phyloP scores from a whole-genome alignment of 2,329 filamentous ascomycete genomes.

The Talaromyces sp. region DNA sequence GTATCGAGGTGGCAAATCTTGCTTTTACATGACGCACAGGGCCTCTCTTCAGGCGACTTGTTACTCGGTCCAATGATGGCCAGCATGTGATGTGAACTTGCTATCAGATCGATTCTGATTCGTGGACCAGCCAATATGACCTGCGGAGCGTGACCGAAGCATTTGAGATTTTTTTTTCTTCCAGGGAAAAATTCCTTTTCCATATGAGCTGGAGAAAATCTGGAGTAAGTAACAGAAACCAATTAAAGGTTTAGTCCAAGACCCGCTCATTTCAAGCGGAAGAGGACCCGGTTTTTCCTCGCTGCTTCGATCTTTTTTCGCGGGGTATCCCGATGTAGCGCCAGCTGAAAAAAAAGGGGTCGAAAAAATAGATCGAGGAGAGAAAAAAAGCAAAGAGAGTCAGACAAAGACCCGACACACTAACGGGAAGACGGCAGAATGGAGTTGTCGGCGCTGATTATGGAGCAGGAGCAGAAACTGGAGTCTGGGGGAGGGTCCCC shows the following conservation, averaged over 20 bases:
- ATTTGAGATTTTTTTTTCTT: background rate
- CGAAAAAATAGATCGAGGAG: background rate
- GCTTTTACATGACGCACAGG: slow-evolving; percentile 3
- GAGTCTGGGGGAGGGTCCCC: slow-evolving; percentile 19
- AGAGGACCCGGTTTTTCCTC: slow-evolving; percentile 19
- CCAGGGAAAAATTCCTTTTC: background rate
- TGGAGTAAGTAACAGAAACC: slow-evolving; percentile 1
- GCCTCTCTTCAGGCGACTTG: background rate
- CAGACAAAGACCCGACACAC: background rate
- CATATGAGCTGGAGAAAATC: background rate
- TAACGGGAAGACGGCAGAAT: slow-evolving; percentile 10
- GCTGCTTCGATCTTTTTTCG: slow-evolving; percentile 15
- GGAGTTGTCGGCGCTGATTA: slow-evolving; percentile 10
- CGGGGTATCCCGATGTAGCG: slow-evolving; percentile 16
- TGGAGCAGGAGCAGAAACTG: slow-evolving; percentile 12
- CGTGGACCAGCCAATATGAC: background rate
- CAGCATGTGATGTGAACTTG: background rate
- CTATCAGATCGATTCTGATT: background rate
- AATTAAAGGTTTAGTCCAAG: background rate
- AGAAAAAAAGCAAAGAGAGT: slow-evolving; percentile 13
- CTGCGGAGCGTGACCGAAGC: background rate
- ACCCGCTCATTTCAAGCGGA: slow-evolving; percentile 8
- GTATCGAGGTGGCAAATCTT: slow-evolving; percentile 8
- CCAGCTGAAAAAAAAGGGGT: background rate
- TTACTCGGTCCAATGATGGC: background rate